phyloP scores from a whole-genome alignment of 23 red algal species.

The Gracilaria vermiculophylla region DNA sequence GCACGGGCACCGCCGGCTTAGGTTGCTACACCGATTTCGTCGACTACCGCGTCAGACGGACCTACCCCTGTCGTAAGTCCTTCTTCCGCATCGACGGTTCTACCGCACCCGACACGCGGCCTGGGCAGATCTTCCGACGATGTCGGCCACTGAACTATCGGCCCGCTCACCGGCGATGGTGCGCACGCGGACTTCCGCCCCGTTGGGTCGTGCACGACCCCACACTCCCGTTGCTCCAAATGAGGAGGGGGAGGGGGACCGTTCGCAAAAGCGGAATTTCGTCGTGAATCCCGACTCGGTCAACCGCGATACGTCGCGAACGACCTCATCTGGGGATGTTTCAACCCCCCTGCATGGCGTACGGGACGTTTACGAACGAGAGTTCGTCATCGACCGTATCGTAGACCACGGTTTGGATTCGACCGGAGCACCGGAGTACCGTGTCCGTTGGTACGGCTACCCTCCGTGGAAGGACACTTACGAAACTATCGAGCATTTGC shows the following conservation, averaged over 20 bases:
- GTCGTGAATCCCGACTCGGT: background rate
- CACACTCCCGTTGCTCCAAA: too few relatives aligned
- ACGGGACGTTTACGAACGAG: background rate
- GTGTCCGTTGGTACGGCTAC: background rate
- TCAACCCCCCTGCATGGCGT: background rate
- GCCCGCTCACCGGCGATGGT: too few relatives aligned
- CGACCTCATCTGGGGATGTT: background rate
- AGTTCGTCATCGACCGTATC: background rate
- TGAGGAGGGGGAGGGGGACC: too few relatives aligned
- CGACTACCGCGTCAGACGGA: background rate
- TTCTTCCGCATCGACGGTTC: too few relatives aligned
- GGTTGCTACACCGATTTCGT: background rate
- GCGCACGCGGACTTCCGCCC: too few relatives aligned
- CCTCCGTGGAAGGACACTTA: background rate
- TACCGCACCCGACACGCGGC: too few relatives aligned
- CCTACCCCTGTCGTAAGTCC: too few relatives aligned
- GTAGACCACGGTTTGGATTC: background rate
- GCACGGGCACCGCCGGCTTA: background rate
- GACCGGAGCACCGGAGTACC: background rate
- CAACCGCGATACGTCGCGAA: too few relatives aligned
- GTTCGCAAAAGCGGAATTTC: too few relatives aligned
- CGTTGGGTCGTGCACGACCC: too few relatives aligned
- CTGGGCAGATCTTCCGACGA: too few relatives aligned
- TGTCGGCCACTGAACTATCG: too few relatives aligned
- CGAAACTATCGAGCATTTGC: background rate